phyloP scores from a whole-genome alignment of 768 basidiomycete species.

The Krasilnikovozyma curviuscula region DNA sequence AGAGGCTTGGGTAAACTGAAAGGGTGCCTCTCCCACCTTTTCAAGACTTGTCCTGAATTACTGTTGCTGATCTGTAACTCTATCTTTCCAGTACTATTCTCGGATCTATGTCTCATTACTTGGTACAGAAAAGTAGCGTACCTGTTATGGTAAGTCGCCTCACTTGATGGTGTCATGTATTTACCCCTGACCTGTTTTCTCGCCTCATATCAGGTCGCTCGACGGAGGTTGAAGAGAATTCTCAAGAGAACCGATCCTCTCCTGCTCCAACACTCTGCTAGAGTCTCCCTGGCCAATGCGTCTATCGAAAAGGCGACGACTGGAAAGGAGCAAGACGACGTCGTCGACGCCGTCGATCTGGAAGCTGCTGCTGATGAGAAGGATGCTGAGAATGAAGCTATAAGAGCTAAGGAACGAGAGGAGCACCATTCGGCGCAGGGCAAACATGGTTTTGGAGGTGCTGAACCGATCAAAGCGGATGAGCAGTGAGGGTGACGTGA shows the following conservation, averaged over 20 bases:
- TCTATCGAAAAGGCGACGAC: conserved; percentile 56
- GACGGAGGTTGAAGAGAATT: conserved; percentile 71
- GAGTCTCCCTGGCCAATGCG: conserved; percentile 63
- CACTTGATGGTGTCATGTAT: neutral
- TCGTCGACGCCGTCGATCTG: neutral
- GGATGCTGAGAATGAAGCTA: neutral
- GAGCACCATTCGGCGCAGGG: neutral
- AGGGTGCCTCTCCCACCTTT: conserved; percentile 36
- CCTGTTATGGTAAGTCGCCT: conserved; percentile 59
- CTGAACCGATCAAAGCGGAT: too few relatives aligned
- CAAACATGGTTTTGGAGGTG: too few relatives aligned
- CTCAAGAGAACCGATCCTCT: conserved; percentile 37
- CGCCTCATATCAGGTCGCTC: conserved; percentile 35
- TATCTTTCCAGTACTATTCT: conserved; percentile 51
- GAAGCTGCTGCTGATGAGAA: neutral
- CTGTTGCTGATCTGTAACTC: neutral
- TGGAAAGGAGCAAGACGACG: conserved; percentile 4
- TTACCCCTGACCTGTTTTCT: neutral
- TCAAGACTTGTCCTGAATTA: neutral
- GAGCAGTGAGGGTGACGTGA: too few relatives aligned
- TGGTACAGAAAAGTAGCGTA: conserved; percentile 62
- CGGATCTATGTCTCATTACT: conserved; percentile 83
- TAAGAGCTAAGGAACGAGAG: neutral
- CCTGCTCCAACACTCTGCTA: conserved; percentile 49
- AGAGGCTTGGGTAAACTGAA: conserved; percentile 71